Percentiles rank a stretch among this genome's conserved stretches.
Evolutionary conservation across 108 stramenopile genomes (phyloP).

Genomic region (Pseudonitzschia multiseries): DNA sequence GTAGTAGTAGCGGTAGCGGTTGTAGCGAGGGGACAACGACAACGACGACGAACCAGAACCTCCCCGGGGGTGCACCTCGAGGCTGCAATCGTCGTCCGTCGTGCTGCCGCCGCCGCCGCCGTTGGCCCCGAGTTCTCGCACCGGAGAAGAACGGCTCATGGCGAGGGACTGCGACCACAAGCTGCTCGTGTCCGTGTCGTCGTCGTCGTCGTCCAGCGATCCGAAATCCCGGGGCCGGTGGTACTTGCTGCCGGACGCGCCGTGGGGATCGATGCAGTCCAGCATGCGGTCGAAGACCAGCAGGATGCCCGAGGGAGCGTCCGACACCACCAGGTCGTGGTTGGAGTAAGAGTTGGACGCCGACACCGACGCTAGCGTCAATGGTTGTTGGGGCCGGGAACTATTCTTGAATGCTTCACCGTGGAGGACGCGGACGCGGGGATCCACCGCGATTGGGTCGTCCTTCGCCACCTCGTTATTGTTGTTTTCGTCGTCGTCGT

Average conservation of each 20-base stretch:
- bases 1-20: neutral
- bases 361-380: neutral
- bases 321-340: too few species aligned
- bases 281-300: slow-evolving; percentile 15
- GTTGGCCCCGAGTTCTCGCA: neutral
- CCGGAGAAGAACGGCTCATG: neutral
- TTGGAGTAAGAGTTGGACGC: neutral
- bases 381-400: too few species aligned
- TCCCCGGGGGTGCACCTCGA: neutral
- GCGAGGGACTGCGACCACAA: neutral
- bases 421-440: too few species aligned
- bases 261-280: slow-evolving; percentile 18
- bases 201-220: slow-evolving; percentile 5
- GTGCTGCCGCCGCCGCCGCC: neutral
- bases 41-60: too few species aligned
- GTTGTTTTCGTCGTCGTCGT: neutral
- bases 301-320: slow-evolving; percentile 11
- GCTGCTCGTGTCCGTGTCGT: neutral
- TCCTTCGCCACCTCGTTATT: neutral
- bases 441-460: too few species aligned
- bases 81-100: slow-evolving; percentile 3
- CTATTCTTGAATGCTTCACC: too few species aligned
- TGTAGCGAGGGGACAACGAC: too few species aligned
- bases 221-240: neutral
- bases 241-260: neutral